Conservation (phyloP, 805 yeast species). For the Candida sanyiensis region DNA sequence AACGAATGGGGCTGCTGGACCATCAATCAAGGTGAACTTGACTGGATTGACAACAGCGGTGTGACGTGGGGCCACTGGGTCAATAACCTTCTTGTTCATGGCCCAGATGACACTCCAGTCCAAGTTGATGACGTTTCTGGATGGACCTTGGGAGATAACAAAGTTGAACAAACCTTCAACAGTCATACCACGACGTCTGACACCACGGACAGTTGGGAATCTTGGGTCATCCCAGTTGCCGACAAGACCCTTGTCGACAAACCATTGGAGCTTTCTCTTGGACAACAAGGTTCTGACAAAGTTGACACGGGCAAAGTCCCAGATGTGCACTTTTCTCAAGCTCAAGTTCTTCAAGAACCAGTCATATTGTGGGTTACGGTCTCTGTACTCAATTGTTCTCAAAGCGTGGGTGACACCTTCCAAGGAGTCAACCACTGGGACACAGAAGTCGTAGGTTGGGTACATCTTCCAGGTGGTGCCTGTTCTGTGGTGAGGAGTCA, state of each 20-base stretch:
- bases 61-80: conserved; percentile 94
- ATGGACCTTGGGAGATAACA: conserved; percentile 94
- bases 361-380: conserved; percentile 95
- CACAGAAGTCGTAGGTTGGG: conserved; percentile 99
- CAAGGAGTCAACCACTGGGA: conserved; percentile 88
- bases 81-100: conserved; percentile 92
- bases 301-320: conserved; percentile 98
- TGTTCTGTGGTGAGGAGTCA: conserved; percentile 97
- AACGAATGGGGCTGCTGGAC: conserved; percentile 53
- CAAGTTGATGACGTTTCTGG: conserved; percentile 90
- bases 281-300: conserved; percentile 92
- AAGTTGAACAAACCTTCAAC: conserved; percentile 95
- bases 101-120: conserved; percentile 99
- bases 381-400: conserved; percentile 98
- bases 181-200: conserved; percentile 99
- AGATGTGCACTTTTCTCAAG: conserved; percentile 88
- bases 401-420: conserved; percentile 98
- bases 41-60: conserved; percentile 80
- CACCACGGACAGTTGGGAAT: conserved; percentile 99
- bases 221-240: conserved; percentile 98
- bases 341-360: conserved; percentile 84
- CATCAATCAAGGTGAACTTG: conserved; percentile 58
- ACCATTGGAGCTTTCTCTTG: conserved; percentile 98
- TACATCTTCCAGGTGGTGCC: conserved; percentile 91
- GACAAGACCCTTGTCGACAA: conserved; percentile 87